A percentile compares a stretch with the other conserved stretches of the same genome.
These are phyloP conservation scores for Rhizopus sp. DNA, from an alignment of 371 early-diverging fungal genomes.

Conservation along the genomic window DNA sequence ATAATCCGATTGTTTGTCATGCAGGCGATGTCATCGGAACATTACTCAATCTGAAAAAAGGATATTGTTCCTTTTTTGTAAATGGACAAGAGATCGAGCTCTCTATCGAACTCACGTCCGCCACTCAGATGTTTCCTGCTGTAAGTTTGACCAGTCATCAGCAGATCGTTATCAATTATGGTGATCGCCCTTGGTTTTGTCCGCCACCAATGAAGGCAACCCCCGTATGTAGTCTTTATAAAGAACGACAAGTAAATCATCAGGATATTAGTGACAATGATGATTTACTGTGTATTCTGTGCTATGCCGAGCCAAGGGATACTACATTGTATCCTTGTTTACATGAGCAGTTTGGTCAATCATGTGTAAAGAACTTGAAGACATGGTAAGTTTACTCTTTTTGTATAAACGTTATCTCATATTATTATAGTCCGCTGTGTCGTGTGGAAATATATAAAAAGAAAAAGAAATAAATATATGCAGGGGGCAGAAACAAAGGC, in stretches of 20 bases:
- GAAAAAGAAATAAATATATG: not conserved
- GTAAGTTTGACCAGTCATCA: constrained; percentile 47
- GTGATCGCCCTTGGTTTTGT: constrained; percentile 44
- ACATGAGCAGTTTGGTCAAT: constrained; percentile 40
- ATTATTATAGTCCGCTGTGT: constrained; percentile 18
- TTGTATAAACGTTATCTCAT: not conserved
- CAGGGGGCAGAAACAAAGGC: too few species aligned
- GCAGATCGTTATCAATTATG: constrained; percentile 43
- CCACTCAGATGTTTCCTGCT: constrained; percentile 34
- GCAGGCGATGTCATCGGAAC: constrained; percentile 54
- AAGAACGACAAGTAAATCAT: not conserved
- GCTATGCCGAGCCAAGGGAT: constrained; percentile 45
- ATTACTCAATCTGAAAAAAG: constrained; percentile 42
- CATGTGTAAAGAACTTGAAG: constrained; percentile 33
- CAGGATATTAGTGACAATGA: constrained; percentile 24
- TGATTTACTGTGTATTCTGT: constrained; percentile 39
- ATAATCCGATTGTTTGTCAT: constrained; percentile 18
- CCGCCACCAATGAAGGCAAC: constrained; percentile 23
- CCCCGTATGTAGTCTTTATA: constrained; percentile 15
- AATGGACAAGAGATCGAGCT: constrained; percentile 42
- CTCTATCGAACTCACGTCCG: constrained; percentile 26
- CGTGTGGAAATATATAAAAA: constrained; percentile 10
- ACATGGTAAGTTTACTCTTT: constrained; percentile 30
- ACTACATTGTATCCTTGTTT: constrained; percentile 37
- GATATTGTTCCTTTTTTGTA: constrained; percentile 41